phyloP scores from a whole-genome alignment of 495 filamentous ascomycete genomes.

The Lentithecium fluviatile region DNA sequence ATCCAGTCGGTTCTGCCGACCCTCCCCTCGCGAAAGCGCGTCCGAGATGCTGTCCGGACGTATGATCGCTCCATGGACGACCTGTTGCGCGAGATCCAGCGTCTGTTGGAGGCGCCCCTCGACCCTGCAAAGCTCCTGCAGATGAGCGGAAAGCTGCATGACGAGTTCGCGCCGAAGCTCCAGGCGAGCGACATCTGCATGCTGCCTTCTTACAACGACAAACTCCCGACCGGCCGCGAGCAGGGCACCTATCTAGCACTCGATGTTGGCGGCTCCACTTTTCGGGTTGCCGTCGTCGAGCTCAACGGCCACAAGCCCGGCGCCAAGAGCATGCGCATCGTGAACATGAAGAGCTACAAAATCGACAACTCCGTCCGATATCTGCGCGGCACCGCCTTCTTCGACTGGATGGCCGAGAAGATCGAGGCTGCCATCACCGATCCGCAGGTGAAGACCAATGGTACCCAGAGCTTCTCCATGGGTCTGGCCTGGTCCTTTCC shows the following conservation, averaged over 20 bases:
- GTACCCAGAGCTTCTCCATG: slow-evolving; percentile 49
- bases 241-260: slow-evolving; percentile 60
- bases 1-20: slow-evolving; percentile 51
- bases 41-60: slow-evolving; percentile 39
- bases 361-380: slow-evolving; percentile 57
- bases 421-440: slow-evolving; percentile 55
- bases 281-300: slow-evolving; percentile 62
- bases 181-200: slow-evolving; percentile 58
- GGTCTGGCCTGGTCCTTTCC: slow-evolving; percentile 71
- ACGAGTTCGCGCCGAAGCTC: slow-evolving; percentile 57
- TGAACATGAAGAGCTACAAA: slow-evolving; percentile 49
- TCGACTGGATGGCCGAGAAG: slow-evolving; percentile 66
- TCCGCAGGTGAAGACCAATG: slow-evolving; percentile 36
- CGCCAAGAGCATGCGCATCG: slow-evolving; percentile 52
- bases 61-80: slow-evolving; percentile 48
- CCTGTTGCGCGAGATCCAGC: slow-evolving; percentile 52
- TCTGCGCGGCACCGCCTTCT: slow-evolving; percentile 58
- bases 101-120: slow-evolving; percentile 50
- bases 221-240: slow-evolving; percentile 60
- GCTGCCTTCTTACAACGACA: slow-evolving; percentile 66
- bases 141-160: slow-evolving; percentile 60
- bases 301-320: slow-evolving; percentile 48
- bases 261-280: slow-evolving; percentile 67
- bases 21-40: slow-evolving; percentile 38
- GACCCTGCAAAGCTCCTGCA: slow-evolving; percentile 45